A percentile compares a stretch with the other conserved stretches of the same genome.
These are phyloP conservation scores for Candida hispaniensis DNA, from an alignment of 805 yeast species.

Conservation along the genomic window DNA sequence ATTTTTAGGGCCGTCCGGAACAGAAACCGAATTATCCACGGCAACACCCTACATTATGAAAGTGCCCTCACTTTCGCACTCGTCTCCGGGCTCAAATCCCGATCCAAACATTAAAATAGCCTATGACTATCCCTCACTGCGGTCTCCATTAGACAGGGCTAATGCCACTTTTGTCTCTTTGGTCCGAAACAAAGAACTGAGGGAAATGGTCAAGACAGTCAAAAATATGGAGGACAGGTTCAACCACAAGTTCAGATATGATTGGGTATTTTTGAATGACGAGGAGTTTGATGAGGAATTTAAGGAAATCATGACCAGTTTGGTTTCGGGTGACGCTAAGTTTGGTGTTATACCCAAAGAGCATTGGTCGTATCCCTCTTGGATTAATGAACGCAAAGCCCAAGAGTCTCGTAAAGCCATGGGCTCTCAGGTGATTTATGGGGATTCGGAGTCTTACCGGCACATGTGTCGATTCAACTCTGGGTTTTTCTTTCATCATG, in stretches of 20 bases:
- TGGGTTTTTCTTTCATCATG: slow-evolving; percentile 60
- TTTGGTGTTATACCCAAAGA: slow-evolving; percentile 52
- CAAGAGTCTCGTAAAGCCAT: slow-evolving; percentile 37
- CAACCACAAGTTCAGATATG: slow-evolving; percentile 52
- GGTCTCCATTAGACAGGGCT: slow-evolving; percentile 18
- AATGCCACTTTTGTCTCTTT: slow-evolving; percentile 61
- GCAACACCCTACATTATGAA: slow-evolving; percentile 13
- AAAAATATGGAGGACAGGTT: slow-evolving; percentile 56
- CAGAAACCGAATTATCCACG: too few species aligned
- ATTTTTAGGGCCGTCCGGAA: too few species aligned
- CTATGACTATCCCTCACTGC: slow-evolving; percentile 10
- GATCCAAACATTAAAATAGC: slow-evolving; percentile 14
- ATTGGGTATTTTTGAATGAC: slow-evolving; percentile 74
- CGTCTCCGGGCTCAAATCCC: slow-evolving; percentile 11
- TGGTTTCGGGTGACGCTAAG: slow-evolving; percentile 49
- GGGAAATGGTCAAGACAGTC: slow-evolving; percentile 46
- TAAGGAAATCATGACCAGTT: slow-evolving; percentile 35
- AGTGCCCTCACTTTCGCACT: slow-evolving; percentile 13
- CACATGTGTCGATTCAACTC: slow-evolving; percentile 76
- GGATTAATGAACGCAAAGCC: slow-evolving; percentile 47
- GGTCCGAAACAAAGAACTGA: slow-evolving; percentile 58
- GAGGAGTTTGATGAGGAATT: slow-evolving; percentile 50
- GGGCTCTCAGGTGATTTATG: slow-evolving; percentile 43
- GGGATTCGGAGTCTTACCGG: slow-evolving; percentile 49
- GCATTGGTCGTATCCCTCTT: slow-evolving; percentile 61